Percentiles rank a stretch among this genome's conserved stretches.
Evolutionary conservation across 306 rosid genomes (phyloP).

Genomic region (Calophaca sinica): DNA sequence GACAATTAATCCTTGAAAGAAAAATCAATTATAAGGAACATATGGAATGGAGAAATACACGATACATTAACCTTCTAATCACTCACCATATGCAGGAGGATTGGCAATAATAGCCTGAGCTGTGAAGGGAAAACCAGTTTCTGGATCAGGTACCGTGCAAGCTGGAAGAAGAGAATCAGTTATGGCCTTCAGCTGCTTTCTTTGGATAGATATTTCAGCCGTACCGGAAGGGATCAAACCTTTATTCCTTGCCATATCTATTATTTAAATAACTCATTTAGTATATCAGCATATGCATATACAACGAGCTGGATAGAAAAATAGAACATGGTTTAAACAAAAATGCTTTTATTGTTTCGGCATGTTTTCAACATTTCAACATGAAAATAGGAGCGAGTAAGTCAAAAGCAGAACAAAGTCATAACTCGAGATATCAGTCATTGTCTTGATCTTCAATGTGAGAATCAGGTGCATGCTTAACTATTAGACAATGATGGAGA

Average conservation of each 20-base stretch:
- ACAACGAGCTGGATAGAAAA: constrained; percentile 9
- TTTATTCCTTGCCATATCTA: constrained; percentile 96
- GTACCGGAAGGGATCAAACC: constrained; percentile 95
- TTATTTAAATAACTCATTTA: constrained; percentile 40
- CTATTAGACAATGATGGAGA: constrained; percentile 8
- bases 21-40: constrained; percentile 31
- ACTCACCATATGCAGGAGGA: constrained; percentile 95
- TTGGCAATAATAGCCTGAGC: constrained; percentile 98
- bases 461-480: neutral
- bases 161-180: constrained; percentile 96
- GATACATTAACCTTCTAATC: constrained; percentile 34
- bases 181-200: constrained; percentile 83
- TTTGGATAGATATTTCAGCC: constrained; percentile 78
- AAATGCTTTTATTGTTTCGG: neutral
- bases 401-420: constrained; percentile 30
- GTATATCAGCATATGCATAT: constrained; percentile 28
- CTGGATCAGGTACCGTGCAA: constrained; percentile 88
- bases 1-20: constrained; percentile 21
- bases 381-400: constrained; percentile 6
- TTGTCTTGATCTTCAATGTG: neutral
- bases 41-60: constrained; percentile 48
- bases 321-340: constrained; percentile 31
- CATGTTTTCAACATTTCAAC: constrained; percentile 23
- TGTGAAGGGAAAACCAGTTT: constrained; percentile 79
- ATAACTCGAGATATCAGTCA: constrained; percentile 28